Evolutionary conservation across 305 asterid species (phyloP).

Genomic region (Fraxinus platypoda): DNA sequence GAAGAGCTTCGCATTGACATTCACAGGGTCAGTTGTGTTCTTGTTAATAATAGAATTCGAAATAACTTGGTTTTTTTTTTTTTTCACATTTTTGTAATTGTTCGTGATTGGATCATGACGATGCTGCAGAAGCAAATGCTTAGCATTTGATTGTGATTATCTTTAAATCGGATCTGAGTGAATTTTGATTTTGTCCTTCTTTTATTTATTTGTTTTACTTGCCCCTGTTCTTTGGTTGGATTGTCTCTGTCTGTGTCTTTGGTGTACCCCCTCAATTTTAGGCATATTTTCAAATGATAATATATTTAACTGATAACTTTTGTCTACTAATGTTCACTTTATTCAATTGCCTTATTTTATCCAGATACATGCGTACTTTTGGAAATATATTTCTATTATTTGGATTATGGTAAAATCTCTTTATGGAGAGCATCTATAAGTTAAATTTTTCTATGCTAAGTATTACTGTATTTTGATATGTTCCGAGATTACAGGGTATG

Average conservation of each 20-base stretch:
- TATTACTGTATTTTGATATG: neutral
- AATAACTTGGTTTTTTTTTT: constrained; percentile 3
- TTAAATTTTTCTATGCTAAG: neutral
- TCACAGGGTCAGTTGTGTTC: constrained; percentile 30
- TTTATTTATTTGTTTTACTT: constrained; percentile 7
- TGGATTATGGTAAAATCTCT: neutral
- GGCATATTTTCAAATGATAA: constrained; percentile 16
- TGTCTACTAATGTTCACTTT: constrained; percentile 1
- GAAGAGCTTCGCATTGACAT: constrained; percentile 54
- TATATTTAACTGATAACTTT: constrained; percentile 16
- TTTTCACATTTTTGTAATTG: constrained; percentile 12
- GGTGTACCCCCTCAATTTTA: neutral
- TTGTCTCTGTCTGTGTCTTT: too few species aligned
- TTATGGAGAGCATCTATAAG: neutral
- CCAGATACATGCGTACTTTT: constrained; percentile 11
- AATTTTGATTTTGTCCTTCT: constrained; percentile 16
- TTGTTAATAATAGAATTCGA: neutral
- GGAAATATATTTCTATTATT: neutral
- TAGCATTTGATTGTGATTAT: constrained; percentile 22
- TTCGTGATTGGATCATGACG: neutral
- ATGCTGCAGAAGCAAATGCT: neutral
- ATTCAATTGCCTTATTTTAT: constrained; percentile 18
- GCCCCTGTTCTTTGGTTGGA: too few species aligned
- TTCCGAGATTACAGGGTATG: constrained; percentile 25
- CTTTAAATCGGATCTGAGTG: constrained; percentile 47